phyloP scores from a whole-genome alignment of 2,329 filamentous ascomycete species.

The Cyphellophora attinorum region DNA sequence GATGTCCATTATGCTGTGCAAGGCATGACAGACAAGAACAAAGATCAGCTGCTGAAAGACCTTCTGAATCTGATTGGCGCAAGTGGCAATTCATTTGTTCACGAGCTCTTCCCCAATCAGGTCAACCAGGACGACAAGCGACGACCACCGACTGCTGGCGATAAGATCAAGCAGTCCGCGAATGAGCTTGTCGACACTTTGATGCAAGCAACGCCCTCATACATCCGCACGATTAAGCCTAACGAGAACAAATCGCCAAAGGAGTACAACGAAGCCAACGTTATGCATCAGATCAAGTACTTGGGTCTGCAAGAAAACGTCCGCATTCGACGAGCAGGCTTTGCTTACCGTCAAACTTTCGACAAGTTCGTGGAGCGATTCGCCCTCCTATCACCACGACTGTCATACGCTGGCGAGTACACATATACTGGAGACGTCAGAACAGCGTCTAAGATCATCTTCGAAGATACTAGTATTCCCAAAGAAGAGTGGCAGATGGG shows the following conservation, averaged over 20 bases:
- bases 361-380: constrained; percentile 98
- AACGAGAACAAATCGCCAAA: constrained; percentile 96
- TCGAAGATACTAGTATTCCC: constrained; percentile 94
- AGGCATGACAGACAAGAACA: constrained; percentile 99
- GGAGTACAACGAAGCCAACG: constrained; percentile 86
- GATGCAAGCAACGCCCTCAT: constrained; percentile 95
- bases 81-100: constrained; percentile 78
- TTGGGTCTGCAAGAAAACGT: constrained; percentile 99
- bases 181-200: constrained; percentile 90
- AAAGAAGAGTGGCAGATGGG: constrained; percentile 95
- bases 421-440: constrained; percentile 87
- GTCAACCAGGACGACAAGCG: constrained; percentile 94
- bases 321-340: constrained; percentile 88
- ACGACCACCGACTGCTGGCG: constrained; percentile 85
- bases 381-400: constrained; percentile 87
- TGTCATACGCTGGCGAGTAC: constrained; percentile 93
- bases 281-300: constrained; percentile 97
- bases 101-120: constrained; percentile 80
- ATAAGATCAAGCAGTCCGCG: constrained; percentile 89
- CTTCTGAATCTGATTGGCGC: constrained; percentile 75
- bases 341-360: constrained; percentile 92
- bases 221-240: constrained; percentile 97
- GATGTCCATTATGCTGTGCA: constrained; percentile 91
- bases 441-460: constrained; percentile 79
- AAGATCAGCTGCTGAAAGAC: constrained; percentile 92